Base-by-base conservation (phyloP, 169 alveolate species). In the Cardiosporidium cionae region DNA sequence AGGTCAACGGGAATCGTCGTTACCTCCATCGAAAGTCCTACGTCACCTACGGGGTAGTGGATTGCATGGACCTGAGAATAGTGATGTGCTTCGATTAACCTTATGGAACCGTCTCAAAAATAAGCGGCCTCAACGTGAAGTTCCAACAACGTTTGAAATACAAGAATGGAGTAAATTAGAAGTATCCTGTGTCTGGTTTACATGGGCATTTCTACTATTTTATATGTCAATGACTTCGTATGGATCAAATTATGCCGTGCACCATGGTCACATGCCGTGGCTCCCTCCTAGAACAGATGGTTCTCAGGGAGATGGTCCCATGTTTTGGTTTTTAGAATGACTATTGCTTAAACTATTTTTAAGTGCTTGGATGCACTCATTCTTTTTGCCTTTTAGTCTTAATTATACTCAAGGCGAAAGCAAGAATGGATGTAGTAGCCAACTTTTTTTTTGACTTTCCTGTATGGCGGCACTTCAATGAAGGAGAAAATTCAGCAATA, bases 51-150 rank as follows among this genome's bases (percentile, higher is more conserved):
- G 96, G 22, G 96, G 96, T 6, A 71, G 85, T 32, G 96, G 92
- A 9, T 73, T 88, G 25, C 96, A 91, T 64, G 96, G 96, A 6
- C 96, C 96, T 5, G 96, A 91, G 83, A 74, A 91, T 71, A 86
- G 90, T 23, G 96, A 91, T 63, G 86, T 85, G 37, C 66, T 87
- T 63, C 33, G 91, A 64, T 82, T 90, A 44, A 89, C 82, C 54
- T 79, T 91, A 74, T 91, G 84, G 89, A 91, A 91, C 83, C 76
- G 94, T 7, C 84, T 91, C 76, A 89, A 86, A 77, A 91, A 86
- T 70, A 74, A 83, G 70, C 91, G 91, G 65, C 87, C 90, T n/a
- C 93, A 88, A 63, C 85, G 94, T 52, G 81, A 78, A 52, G 91
- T 89, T 16, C 94, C 94, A 63, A 79, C 81, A 68, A 28, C 74